These are phyloP conservation scores for Phialophora expanda DNA, from an alignment of 2,329 filamentous ascomycete species.

Conservation along the genomic window DNA sequence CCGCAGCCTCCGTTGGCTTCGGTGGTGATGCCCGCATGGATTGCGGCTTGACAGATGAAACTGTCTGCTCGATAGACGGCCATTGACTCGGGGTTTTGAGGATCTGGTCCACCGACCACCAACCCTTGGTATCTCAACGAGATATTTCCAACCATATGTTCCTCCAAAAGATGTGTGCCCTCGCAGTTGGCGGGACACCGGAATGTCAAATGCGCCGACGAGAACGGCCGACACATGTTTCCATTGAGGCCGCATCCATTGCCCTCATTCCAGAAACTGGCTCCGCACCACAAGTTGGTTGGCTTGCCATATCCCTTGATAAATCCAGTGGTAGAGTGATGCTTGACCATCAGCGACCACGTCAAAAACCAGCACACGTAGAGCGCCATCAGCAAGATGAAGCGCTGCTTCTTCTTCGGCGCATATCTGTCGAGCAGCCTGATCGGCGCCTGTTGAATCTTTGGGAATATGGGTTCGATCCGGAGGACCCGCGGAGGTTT, in stretches of 20 bases:
- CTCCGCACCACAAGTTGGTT: conserved; percentile 52
- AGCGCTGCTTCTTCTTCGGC: conserved; percentile 54
- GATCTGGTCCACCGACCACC: conserved; percentile 57
- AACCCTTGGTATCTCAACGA: conserved; percentile 58
- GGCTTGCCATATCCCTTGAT: conserved; percentile 57
- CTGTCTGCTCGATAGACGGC: conserved; percentile 85
- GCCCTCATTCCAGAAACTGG: conserved; percentile 52
- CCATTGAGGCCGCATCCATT: conserved; percentile 61
- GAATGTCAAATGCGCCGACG: conserved; percentile 58
- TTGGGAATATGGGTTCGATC: conserved; percentile 55
- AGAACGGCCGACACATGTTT: conserved; percentile 61
- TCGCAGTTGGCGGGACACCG: conserved; percentile 62
- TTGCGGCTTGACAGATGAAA: conserved; percentile 82
- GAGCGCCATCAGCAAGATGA: conserved; percentile 49
- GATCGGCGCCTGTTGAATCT: conserved; percentile 54
- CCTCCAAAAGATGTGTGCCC: conserved; percentile 54
- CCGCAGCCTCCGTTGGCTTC: conserved; percentile 79
- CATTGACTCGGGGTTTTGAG: conserved; percentile 46
- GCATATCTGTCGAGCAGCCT: conserved; percentile 51
- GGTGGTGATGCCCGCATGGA: conserved; percentile 79
- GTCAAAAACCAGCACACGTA: conserved; percentile 56
- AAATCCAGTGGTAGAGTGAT: conserved; percentile 53
- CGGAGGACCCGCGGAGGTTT: conserved; percentile 52
- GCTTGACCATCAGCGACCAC: conserved; percentile 53
- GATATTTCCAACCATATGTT: conserved; percentile 58